Evolutionary conservation across 257 asterid species (phyloP).

Genomic region (Solanum bukasovii): DNA sequence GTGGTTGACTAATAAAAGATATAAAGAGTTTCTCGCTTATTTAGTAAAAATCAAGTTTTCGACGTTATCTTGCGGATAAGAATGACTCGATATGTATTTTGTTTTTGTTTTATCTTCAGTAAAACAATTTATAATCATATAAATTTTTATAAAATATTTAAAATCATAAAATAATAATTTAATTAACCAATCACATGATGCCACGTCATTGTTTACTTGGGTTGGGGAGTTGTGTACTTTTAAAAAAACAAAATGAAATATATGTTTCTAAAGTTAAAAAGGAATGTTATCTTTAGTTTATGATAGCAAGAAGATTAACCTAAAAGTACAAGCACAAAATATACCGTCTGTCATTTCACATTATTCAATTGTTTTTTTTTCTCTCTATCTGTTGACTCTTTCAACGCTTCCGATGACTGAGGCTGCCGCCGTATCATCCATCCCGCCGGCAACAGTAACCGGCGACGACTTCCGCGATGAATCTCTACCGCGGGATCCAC

Average conservation of each 20-base stretch:
- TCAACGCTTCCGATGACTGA: constrained; percentile 3
- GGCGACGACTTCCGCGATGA: background rate
- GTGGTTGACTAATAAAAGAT: background rate
- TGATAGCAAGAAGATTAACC: background rate
- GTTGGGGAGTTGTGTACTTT: background rate
- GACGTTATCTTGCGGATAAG: background rate
- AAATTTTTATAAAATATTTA: background rate
- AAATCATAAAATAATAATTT: background rate
- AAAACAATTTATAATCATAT: background rate
- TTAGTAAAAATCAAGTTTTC: background rate
- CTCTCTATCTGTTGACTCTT: background rate
- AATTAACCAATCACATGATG: background rate
- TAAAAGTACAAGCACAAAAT: background rate
- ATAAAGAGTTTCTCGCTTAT: background rate
- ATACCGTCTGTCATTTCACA: background rate
- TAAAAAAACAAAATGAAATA: background rate
- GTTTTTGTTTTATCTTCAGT: background rate
- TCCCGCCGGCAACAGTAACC: background rate
- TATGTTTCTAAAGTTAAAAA: background rate
- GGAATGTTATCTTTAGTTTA: background rate
- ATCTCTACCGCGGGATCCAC: constrained; percentile 13
- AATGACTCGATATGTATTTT: background rate
- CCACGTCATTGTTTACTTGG: background rate
- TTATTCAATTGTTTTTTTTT: background rate
- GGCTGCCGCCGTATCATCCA: background rate